Base-by-base conservation (phyloP, 2,329 filamentous ascomycete species). In the Juglanconis oblonga region DNA sequence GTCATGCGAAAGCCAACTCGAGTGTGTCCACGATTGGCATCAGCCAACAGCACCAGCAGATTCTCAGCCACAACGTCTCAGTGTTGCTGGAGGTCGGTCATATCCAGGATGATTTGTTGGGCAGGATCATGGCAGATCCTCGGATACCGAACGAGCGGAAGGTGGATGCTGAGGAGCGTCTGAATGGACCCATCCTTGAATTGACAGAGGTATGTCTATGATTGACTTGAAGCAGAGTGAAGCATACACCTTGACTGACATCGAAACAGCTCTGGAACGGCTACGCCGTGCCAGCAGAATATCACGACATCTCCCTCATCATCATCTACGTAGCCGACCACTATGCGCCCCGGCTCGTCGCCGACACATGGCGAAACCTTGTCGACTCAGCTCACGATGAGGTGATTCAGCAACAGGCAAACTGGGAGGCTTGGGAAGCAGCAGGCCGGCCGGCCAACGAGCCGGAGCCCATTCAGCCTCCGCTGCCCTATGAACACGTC, bases 291-390 rank as follows among this genome's bases (percentile, higher is more conserved):
- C 88, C 91, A 69, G 95, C 92, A 2, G 68, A 67, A 53, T 99
- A 99, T 80, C 94, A 92, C 76, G 95, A 98, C 71, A 84, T 99
- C 54, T 97, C 91, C 71, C 84, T 99, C 8, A 82, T 94, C 62
- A 97, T 99, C 69, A 98, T 93, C 78, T 89, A 96, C 73, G 86
- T 89, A 1, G 94, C 94, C 50, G 92, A 98, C 73, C 91, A 96
- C 78, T 89, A 94, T 67, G 96, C 94, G 69, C 82, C 91, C 1
- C 87, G 90, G 47, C 90, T 95, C 64, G 95, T 99, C 68, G 83
- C 84, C 57, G 82, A 87, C 45, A 96, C 92, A 3, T 99, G 95
- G 95, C 82, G 87, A 69, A 88, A 88, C 67, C 81, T 97, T 24
- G 86, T 99, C 63, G 83, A 90, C 61, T 83, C 87, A 64, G 86